Evolutionary conservation across 495 filamentous ascomycete species (phyloP).

Genomic region (Chaetomidium leptoderma): DNA sequence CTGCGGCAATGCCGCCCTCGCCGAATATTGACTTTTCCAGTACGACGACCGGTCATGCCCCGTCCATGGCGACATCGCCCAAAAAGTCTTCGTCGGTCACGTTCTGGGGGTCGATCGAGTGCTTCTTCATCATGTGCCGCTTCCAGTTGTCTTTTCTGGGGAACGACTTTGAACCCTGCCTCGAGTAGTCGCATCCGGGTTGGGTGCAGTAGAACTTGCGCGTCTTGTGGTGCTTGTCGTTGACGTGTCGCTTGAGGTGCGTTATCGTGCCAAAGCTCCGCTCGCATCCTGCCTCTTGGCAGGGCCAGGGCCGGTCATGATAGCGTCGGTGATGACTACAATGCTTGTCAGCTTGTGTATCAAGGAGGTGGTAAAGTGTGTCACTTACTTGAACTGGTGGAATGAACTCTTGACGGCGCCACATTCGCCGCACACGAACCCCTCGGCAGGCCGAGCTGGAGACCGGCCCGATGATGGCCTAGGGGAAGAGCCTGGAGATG

Average conservation of each 20-base stretch:
- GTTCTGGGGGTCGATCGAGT: conserved; percentile 31
- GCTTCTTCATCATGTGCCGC: conserved; percentile 50
- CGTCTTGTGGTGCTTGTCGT: conserved; percentile 49
- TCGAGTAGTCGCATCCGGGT: conserved; percentile 43
- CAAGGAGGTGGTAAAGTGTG: background rate
- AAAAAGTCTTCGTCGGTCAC: conserved; percentile 28
- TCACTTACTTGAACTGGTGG: conserved; percentile 47
- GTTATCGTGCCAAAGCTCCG: conserved; percentile 51
- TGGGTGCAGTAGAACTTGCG: conserved; percentile 46
- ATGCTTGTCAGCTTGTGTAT: conserved; percentile 1
- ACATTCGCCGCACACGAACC: conserved; percentile 40
- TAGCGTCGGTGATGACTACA: conserved; percentile 46
- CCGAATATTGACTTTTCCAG: no score
- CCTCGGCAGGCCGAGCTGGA: conserved; percentile 28
- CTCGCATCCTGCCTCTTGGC: conserved; percentile 37
- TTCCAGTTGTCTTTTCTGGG: conserved; percentile 52
- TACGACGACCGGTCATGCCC: background rate
- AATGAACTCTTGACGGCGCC: conserved; percentile 42
- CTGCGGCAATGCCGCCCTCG: background rate
- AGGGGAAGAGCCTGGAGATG: conserved; percentile 6
- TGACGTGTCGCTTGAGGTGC: conserved; percentile 49
- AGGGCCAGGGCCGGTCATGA: conserved; percentile 46
- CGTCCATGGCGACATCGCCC: conserved; percentile 26
- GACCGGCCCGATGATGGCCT: background rate
- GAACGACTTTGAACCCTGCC: conserved; percentile 45